These are phyloP conservation scores for Pelargonium australe DNA, from an alignment of 441 rosid species.

Conservation along the genomic window DNA sequence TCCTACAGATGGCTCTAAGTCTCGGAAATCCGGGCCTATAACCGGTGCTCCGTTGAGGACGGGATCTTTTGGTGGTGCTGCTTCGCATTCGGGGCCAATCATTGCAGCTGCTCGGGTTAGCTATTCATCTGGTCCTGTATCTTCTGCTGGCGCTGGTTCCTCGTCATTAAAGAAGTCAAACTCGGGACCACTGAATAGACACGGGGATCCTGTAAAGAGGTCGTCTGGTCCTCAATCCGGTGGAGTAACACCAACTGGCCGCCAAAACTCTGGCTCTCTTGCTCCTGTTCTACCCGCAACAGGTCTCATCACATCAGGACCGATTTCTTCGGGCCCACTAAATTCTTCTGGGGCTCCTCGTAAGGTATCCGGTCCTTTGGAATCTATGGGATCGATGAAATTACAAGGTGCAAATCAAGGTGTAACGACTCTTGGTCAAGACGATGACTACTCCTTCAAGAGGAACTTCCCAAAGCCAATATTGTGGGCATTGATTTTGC, in stretches of 20 bases:
- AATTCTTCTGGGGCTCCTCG: constrained; percentile 83
- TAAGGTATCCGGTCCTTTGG: constrained; percentile 90
- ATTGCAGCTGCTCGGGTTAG: constrained; percentile 62
- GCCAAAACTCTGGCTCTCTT: constrained; percentile 89
- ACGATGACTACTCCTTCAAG: constrained; percentile 61
- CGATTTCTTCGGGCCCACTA: constrained; percentile 73
- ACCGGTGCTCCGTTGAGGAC: constrained; percentile 77
- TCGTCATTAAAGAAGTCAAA: constrained; percentile 77
- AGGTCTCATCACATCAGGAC: constrained; percentile 93
- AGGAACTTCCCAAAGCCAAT: constrained; percentile 68
- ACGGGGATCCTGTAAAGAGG: constrained; percentile 85
- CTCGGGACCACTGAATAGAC: constrained; percentile 88
- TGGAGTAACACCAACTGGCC: constrained; percentile 65
- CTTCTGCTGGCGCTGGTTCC: constrained; percentile 60
- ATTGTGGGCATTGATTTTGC: constrained; percentile 65
- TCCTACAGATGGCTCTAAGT: constrained; percentile 65
- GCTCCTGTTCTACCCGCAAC: constrained; percentile 85
- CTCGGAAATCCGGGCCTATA: constrained; percentile 94
- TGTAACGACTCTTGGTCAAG: constrained; percentile 60
- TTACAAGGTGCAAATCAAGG: constrained; percentile 63
- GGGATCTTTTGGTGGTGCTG: constrained; percentile 88
- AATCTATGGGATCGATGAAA: constrained; percentile 71
- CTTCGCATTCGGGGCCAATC: constrained; percentile 76
- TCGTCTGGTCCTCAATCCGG: constrained; percentile 93
- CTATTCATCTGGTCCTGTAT: constrained; percentile 55